A percentile compares a stretch with the other conserved stretches of the same genome.
Conservation (phyloP, 768 basidiomycete genomes). For the Bullera alba region DNA sequence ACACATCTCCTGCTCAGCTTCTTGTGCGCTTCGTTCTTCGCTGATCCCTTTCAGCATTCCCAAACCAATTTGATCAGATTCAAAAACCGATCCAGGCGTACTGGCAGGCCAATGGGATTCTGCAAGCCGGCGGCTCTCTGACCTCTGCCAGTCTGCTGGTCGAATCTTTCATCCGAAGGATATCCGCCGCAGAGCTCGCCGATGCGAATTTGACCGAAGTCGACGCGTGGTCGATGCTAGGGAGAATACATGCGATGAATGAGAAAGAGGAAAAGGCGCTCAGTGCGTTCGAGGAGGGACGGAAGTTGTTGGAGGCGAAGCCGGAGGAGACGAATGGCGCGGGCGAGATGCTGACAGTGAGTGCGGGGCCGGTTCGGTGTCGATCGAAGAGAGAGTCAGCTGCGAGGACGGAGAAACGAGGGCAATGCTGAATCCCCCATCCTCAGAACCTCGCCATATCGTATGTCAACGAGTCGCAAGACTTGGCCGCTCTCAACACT, state of each 20-base stretch:
- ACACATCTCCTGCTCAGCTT: background rate
- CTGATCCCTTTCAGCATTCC: background rate
- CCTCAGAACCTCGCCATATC: conserved; percentile 84
- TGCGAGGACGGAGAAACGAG: background rate
- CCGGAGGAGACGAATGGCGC: conserved; percentile 10
- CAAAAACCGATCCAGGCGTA: conserved; percentile 3
- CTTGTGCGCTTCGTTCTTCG: background rate
- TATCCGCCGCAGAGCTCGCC: conserved; percentile 7
- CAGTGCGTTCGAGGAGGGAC: conserved; percentile 47
- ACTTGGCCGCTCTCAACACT: conserved; percentile 75
- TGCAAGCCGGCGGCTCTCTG: conserved; percentile 74
- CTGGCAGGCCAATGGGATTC: conserved; percentile 63
- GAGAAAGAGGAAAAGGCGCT: conserved; percentile 50
- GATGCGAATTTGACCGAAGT: conserved; percentile 48
- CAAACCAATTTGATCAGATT: conserved; percentile 50
- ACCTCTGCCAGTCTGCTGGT: conserved; percentile 78
- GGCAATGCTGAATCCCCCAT: no score
- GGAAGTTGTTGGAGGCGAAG: conserved; percentile 23
- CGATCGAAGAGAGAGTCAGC: no score
- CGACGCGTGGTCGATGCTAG: conserved; percentile 87
- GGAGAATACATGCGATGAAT: conserved; percentile 63
- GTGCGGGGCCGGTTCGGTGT: no score
- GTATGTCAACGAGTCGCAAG: conserved; percentile 88
- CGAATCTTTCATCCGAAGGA: conserved; percentile 67
- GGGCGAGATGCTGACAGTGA: conserved; percentile 35